phyloP scores from a whole-genome alignment of 306 rosid species.

The Malus orientalis region DNA sequence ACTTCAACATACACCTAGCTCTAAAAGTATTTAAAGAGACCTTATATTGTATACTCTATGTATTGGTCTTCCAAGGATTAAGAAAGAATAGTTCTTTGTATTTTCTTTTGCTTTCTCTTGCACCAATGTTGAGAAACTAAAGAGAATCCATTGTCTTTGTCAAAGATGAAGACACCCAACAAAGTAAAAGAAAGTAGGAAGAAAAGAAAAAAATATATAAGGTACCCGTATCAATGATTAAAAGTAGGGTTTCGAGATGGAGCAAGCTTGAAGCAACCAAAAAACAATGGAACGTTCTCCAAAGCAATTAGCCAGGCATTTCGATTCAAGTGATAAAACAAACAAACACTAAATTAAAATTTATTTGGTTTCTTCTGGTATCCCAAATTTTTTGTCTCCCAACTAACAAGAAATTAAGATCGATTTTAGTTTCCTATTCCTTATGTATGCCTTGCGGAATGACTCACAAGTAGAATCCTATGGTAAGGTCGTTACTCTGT shows the following conservation, averaged over 20 bases:
- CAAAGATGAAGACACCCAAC: conserved; percentile 58
- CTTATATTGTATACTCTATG: background rate
- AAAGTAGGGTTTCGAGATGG: conserved; percentile 21
- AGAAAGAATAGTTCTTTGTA: conserved; percentile 13
- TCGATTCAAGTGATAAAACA: conserved; percentile 6
- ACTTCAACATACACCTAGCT: background rate
- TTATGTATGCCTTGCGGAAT: background rate
- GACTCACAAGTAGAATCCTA: conserved; percentile 22
- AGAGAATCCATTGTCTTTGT: conserved; percentile 41
- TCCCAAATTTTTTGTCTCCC: conserved; percentile 24
- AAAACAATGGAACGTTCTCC: conserved; percentile 46
- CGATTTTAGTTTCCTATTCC: conserved; percentile 8
- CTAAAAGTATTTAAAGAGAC: background rate
- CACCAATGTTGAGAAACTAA: conserved; percentile 43
- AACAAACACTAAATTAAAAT: conserved; percentile 14
- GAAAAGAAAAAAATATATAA: background rate
- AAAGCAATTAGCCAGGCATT: conserved; percentile 16
- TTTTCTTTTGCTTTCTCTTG: conserved; percentile 56
- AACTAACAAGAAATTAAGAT: background rate
- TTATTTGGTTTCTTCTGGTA: conserved; percentile 24
- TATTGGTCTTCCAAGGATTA: background rate
- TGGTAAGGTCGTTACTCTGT: background rate
- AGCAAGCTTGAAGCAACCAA: conserved; percentile 51
- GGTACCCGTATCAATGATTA: conserved; percentile 16
- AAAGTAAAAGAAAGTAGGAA: conserved; percentile 22